phyloP scores from a whole-genome alignment of 1,284 basidiomycete genomes.

The Farysia itapuensis region DNA sequence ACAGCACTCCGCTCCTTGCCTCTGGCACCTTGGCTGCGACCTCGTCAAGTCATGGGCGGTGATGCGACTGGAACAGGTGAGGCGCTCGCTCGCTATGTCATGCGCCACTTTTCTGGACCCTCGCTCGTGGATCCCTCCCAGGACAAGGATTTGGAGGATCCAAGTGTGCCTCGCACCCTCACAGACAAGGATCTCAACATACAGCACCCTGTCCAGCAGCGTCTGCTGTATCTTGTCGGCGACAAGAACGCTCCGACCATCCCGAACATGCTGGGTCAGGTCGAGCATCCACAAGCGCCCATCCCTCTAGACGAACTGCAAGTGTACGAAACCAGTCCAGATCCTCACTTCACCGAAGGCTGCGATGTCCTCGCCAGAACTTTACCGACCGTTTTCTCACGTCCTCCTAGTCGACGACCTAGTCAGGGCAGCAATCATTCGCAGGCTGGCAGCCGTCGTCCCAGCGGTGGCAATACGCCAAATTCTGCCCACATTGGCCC shows the following conservation, averaged over 20 bases:
- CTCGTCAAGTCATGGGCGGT: constrained; percentile 42
- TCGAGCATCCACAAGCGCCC: constrained; percentile 14
- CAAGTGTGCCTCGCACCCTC: not conserved
- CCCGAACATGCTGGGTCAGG: constrained; percentile 32
- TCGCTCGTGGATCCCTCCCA: constrained; percentile 4
- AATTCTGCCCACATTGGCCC: too few relatives aligned
- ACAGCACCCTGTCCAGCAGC: constrained; percentile 8
- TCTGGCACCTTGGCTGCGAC: constrained; percentile 36
- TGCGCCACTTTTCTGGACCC: constrained; percentile 29
- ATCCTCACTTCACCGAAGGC: constrained; percentile 35
- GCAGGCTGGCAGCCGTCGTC: constrained; percentile 16
- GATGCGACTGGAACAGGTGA: constrained; percentile 52
- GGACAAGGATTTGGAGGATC: not conserved
- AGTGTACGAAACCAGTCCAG: constrained; percentile 50
- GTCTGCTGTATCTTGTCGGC: constrained; percentile 50
- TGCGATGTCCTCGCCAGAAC: constrained; percentile 36
- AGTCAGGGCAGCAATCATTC: constrained; percentile 21
- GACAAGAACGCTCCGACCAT: constrained; percentile 50
- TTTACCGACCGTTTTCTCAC: constrained; percentile 27
- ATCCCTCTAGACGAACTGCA: constrained; percentile 39
- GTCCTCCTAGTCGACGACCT: constrained; percentile 21
- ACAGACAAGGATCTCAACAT: not conserved
- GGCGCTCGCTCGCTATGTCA: constrained; percentile 42
- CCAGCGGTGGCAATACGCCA: constrained; percentile 8
- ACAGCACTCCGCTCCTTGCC: constrained; percentile 28